Base-by-base conservation (phyloP, 2,329 filamentous ascomycete species). In the Venturia asperata region DNA sequence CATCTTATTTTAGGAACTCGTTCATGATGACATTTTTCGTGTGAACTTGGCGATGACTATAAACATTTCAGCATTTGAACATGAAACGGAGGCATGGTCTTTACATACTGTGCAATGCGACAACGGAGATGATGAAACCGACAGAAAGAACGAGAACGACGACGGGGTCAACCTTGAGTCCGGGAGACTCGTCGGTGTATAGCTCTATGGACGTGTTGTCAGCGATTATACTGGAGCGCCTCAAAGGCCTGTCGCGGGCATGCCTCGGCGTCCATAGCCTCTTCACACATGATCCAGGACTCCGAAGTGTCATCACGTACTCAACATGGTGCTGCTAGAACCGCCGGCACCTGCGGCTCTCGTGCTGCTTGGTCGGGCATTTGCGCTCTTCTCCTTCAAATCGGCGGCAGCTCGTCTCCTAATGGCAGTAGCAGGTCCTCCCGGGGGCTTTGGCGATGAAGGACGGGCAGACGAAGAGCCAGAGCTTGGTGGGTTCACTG, bases 81-180 rank as follows among this genome's bases (percentile, higher is more conserved):
- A 1, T 15, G 5, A 1, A 30, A 41, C 15, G 11, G 15, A 62
- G 27, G 30, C 3, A 30, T 43, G 21, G 9, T n/a, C 62, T 39
- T 83, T 90, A 72, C 91, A 72, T 87, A 97, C 94, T 92, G 81
- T 99, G 94, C 75, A 99, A 84, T 71, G 92, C 92, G 74, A 99
- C 94, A 75, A 99, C 94, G 74, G 90, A 94, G 82, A 99, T 97
- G 79, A 99, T 99, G 80, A 99, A 99, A 68, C 96, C 94, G 72
- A 99, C 86, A 74, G 91, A 96, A 72, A 99, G 84, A 71, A 97
- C 94, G 74, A 99, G 85, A 69, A 99, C 93, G 70, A 99, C 92
- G 67, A 99, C 94, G 27, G 94, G 94, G 77, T 99, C 94, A 70
- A 99, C 94, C 83, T 97, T 96, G 73, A 99, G 83, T 68, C 94